Conservation (phyloP, 805 yeast genomes). For the Suhomyces sp. region DNA sequence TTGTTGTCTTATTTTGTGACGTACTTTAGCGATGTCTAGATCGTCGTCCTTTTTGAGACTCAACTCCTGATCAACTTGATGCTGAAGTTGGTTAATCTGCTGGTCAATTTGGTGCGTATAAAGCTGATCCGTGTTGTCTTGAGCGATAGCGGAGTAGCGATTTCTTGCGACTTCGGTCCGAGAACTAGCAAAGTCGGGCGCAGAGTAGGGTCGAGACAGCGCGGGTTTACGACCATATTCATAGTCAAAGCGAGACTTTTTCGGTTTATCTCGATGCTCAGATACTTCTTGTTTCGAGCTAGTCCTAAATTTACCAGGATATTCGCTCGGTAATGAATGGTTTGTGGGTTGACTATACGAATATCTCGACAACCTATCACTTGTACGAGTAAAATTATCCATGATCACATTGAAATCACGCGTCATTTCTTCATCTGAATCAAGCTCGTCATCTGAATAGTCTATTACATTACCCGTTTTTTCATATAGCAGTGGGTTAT, state of each 20-base stretch:
- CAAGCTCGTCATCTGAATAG: slow-evolving; percentile 7
- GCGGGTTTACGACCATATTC: neutral
- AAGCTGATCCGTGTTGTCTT: neutral
- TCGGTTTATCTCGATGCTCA: neutral
- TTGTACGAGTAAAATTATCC: slow-evolving; percentile 7
- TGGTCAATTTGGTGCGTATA: neutral
- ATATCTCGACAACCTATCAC: neutral
- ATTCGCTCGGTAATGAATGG: slow-evolving; percentile 16
- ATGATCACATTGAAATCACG: slow-evolving; percentile 9
- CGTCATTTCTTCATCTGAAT: slow-evolving; percentile 11
- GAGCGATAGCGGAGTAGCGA: neutral
- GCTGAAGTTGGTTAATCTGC: neutral
- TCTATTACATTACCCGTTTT: slow-evolving; percentile 1
- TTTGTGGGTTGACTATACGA: slow-evolving; percentile 1
- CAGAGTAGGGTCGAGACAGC: neutral
- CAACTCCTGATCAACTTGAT: slow-evolving; percentile 2
- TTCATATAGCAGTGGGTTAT: neutral
- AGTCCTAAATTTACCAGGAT: slow-evolving; percentile 18
- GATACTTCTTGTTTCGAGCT: neutral
- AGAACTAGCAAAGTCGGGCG: neutral
- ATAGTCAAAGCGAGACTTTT: neutral
- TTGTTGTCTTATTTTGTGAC: slow-evolving; percentile 11
- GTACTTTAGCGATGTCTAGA: neutral
- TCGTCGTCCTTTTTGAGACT: neutral
- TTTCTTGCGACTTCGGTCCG: neutral